Conservation (phyloP, 2,329 filamentous ascomycete species). For the Byssochlamys sp. region DNA sequence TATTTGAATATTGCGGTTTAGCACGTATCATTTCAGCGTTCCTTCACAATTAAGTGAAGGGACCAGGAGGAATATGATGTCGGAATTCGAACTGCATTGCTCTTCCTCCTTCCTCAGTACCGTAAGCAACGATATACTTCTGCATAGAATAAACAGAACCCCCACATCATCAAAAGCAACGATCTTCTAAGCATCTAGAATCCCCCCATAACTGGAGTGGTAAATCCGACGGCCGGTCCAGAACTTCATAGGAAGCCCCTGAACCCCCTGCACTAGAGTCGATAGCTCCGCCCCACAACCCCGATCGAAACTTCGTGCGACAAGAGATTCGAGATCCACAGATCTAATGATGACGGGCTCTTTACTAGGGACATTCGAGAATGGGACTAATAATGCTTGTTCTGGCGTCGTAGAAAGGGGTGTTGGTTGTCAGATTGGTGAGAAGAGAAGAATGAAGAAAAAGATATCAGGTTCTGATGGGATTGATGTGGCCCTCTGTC, state of each 20-base stretch:
- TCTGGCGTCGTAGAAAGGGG: not conserved
- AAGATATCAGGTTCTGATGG: too few relatives aligned
- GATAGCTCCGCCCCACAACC: not conserved
- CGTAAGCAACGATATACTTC: too few relatives aligned
- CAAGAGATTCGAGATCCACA: not conserved
- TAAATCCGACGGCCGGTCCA: not conserved
- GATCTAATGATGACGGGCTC: not conserved
- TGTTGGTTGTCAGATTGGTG: not conserved
- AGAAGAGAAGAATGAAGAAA: too few relatives aligned
- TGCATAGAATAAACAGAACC: too few relatives aligned
- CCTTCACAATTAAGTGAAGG: not conserved
- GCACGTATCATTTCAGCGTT: not conserved
- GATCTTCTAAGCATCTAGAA: not conserved
- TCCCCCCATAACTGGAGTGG: not conserved
- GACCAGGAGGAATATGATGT: not conserved
- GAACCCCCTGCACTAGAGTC: not conserved
- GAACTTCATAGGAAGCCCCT: not conserved
- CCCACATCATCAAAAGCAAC: too few relatives aligned
- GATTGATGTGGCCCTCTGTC: too few relatives aligned
- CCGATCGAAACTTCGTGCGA: not conserved
- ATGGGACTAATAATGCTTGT: not conserved
- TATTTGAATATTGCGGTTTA: not conserved
- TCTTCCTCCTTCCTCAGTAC: not conserved
- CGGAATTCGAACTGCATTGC: not conserved
- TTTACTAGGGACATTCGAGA: not conserved